Percentiles rank a stretch among this genome's conserved stretches.
Evolutionary conservation across 2,329 filamentous ascomycete species (phyloP).

Genomic region (Stachybotrys chlorohalonatus): DNA sequence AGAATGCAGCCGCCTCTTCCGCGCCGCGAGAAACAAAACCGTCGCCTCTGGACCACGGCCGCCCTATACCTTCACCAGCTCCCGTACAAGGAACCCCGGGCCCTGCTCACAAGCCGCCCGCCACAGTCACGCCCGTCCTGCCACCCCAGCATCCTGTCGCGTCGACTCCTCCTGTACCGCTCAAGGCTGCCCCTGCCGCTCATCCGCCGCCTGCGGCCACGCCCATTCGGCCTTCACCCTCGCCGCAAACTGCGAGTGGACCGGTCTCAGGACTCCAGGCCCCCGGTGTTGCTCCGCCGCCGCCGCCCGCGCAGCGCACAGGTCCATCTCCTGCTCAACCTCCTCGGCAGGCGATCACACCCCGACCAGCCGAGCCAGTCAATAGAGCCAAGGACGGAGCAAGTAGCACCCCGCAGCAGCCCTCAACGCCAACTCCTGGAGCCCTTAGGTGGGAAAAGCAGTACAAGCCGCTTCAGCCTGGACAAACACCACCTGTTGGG

Average conservation of each 20-base stretch:
- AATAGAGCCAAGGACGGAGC: slow-evolving; percentile 17
- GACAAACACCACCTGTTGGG: slow-evolving; percentile 10
- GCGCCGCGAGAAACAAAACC: slow-evolving; percentile 22
- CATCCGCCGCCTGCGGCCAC: slow-evolving; percentile 17
- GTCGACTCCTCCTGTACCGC: slow-evolving; percentile 9
- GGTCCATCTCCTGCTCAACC: slow-evolving; percentile 21
- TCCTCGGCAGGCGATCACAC: slow-evolving; percentile 20
- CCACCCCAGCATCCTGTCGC: slow-evolving; percentile 22
- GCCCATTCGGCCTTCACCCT: slow-evolving; percentile 16
- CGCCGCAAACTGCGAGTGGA: slow-evolving; percentile 19
- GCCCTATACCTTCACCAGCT: slow-evolving; percentile 12
- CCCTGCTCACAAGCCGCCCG: slow-evolving; percentile 14
- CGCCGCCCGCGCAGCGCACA: slow-evolving; percentile 18
- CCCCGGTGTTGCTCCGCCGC: slow-evolving; percentile 21
- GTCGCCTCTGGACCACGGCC: slow-evolving; percentile 12
- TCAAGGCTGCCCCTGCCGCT: slow-evolving; percentile 17
- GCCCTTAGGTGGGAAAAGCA: slow-evolving; percentile 32
- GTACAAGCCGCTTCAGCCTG: slow-evolving; percentile 23
- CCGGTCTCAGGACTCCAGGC: slow-evolving; percentile 26
- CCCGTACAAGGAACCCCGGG: slow-evolving; percentile 9
- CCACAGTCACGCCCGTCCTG: slow-evolving; percentile 19
- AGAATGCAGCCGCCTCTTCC: slow-evolving; percentile 20
- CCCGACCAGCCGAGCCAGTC: slow-evolving; percentile 20
- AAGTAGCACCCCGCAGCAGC: slow-evolving; percentile 11
- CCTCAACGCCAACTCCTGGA: slow-evolving; percentile 12